Conservation (phyloP, 768 basidiomycete genomes). For the Amanita molliuscula region DNA sequence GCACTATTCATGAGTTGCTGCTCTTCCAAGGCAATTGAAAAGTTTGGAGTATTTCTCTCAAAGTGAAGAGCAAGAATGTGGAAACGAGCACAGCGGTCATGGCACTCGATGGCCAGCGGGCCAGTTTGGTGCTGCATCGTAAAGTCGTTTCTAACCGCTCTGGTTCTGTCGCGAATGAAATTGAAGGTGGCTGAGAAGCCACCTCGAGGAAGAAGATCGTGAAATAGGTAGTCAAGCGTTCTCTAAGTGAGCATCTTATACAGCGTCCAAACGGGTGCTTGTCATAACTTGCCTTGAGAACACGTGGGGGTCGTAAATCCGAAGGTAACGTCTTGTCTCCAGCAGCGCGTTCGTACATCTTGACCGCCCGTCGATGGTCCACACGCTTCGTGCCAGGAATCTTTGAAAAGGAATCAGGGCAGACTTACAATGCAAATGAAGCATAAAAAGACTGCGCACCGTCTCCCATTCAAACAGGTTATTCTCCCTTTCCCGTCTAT, state of each 20-base stretch:
- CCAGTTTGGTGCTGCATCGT: slow-evolving; percentile 85
- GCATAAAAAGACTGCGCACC: slow-evolving; percentile 42
- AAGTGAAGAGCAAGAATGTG: slow-evolving; percentile 79
- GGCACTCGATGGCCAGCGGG: slow-evolving; percentile 72
- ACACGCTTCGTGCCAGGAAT: slow-evolving; percentile 79
- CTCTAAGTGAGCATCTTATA: slow-evolving; percentile 29
- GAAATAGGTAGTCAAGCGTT: slow-evolving; percentile 91
- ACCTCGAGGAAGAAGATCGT: slow-evolving; percentile 58
- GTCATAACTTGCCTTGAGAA: slow-evolving; percentile 54
- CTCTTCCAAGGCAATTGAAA: slow-evolving; percentile 66
- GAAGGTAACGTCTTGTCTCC: slow-evolving; percentile 89
- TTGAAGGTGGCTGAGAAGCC: slow-evolving; percentile 63
- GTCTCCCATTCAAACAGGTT: slow-evolving; percentile 82
- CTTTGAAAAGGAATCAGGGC: slow-evolving; percentile 35
- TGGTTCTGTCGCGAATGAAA: slow-evolving; percentile 89
- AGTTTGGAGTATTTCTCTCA: slow-evolving; percentile 43
- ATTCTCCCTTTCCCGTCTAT: slow-evolving; percentile 82
- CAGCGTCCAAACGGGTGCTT: slow-evolving; percentile 1
- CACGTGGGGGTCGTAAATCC: slow-evolving; percentile 78
- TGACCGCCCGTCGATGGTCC: slow-evolving; percentile 81
- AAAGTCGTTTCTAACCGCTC: slow-evolving; percentile 87
- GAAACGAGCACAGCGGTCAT: slow-evolving; percentile 89
- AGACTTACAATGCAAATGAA: slow-evolving; percentile 19
- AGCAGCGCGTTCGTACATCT: slow-evolving; percentile 90
- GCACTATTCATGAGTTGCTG: slow-evolving; percentile 88